Conservation (phyloP, 2,329 filamentous ascomycete genomes). For the Alternaria alternata region DNA sequence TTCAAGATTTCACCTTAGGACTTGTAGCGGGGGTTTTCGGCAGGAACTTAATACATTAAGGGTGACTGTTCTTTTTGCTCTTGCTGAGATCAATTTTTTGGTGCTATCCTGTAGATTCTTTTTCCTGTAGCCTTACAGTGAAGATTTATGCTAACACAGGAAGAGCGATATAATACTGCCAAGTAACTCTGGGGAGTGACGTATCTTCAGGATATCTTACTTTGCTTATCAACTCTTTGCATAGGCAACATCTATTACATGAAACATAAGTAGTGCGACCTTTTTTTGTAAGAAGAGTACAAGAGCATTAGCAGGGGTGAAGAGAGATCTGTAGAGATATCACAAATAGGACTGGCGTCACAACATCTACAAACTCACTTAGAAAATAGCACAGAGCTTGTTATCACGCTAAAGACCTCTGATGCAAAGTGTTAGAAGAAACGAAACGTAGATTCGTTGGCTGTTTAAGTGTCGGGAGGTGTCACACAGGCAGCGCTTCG, state of each 20-base stretch:
- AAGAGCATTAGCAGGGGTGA: background rate
- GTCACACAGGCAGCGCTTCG: background rate
- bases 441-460: background rate
- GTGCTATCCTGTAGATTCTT: background rate
- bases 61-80: slow-evolving; percentile 4
- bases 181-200: background rate
- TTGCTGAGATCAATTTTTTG: background rate
- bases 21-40: slow-evolving; percentile 1
- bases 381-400: background rate
- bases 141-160: background rate
- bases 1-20: background rate
- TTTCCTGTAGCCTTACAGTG: background rate
- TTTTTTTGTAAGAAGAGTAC: background rate
- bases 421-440: background rate
- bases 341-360: background rate
- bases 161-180: background rate
- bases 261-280: background rate
- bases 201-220: background rate
- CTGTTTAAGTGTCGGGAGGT: background rate
- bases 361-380: background rate
- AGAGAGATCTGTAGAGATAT: background rate
- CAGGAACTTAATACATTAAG: background rate
- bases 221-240: background rate
- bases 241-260: background rate
- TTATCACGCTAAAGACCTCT: background rate